These are phyloP conservation scores for Chytriomyces hyalinus DNA, from an alignment of 192 early-diverging fungal genomes.

Conservation along the genomic window DNA sequence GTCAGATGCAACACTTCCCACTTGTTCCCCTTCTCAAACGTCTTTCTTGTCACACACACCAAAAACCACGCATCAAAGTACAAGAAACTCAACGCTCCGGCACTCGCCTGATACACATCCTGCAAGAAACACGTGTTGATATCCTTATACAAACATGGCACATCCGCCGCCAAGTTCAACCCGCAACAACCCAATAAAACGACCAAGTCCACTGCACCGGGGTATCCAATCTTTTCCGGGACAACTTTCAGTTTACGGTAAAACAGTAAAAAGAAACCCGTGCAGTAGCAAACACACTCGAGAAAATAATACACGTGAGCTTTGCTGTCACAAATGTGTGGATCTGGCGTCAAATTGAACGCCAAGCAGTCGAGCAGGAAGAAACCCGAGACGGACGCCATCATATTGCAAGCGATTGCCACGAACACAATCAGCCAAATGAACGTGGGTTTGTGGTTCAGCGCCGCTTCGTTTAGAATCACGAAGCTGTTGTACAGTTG, in stretches of 20 bases:
- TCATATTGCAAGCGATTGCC: not conserved
- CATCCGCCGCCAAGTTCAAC: conserved; percentile 9
- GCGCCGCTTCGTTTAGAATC: not conserved
- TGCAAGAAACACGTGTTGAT: not conserved
- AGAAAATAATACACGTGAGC: conserved; percentile 3
- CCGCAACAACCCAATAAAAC: not conserved
- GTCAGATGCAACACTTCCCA: not conserved
- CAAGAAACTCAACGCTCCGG: not conserved
- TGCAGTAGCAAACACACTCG: not conserved
- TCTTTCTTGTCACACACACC: not conserved
- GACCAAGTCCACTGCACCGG: conserved; percentile 2
- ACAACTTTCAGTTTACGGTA: conserved; percentile 2
- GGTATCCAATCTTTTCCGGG: conserved; percentile 1
- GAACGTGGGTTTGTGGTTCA: not conserved
- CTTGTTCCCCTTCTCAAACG: not conserved
- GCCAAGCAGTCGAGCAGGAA: conserved; percentile 14
- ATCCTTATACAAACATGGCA: too few relatives aligned
- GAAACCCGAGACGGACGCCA: not conserved
- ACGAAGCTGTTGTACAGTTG: not conserved
- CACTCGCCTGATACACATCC: conserved; percentile 11
- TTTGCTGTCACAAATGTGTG: not conserved
- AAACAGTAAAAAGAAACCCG: not conserved
- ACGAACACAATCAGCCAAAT: not conserved
- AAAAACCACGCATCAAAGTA: conserved; percentile 24
- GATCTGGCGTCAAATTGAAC: not conserved